These are phyloP conservation scores for Salvia rosmarinus DNA, from an alignment of 257 asterid species.

Conservation along the genomic window DNA sequence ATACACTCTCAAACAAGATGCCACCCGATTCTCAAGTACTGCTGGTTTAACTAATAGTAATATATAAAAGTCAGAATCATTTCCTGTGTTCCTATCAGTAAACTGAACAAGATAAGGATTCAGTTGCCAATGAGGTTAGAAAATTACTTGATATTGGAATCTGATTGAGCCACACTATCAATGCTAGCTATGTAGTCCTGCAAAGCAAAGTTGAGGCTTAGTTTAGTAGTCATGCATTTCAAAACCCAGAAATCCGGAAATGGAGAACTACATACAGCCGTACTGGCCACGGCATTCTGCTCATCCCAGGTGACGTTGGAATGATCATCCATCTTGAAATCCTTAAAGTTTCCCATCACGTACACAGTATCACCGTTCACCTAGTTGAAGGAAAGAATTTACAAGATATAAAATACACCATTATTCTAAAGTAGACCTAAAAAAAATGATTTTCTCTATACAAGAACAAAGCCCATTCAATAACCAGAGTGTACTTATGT, in stretches of 20 bases:
- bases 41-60: background rate
- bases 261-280: conserved; percentile 67
- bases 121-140: conserved; percentile 16
- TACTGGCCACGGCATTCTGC: conserved; percentile 67
- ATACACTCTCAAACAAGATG: background rate
- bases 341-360: conserved; percentile 83
- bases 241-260: conserved; percentile 22
- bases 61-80: background rate
- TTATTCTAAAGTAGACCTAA: conserved; percentile 4
- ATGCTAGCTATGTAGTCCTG: conserved; percentile 81
- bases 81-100: background rate
- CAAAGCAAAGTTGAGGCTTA: conserved; percentile 29
- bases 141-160: conserved; percentile 68
- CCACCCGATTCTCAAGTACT: background rate
- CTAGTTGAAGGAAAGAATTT: conserved; percentile 41
- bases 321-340: conserved; percentile 75
- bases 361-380: conserved; percentile 87
- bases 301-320: conserved; percentile 72
- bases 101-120: conserved; percentile 29
- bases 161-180: conserved; percentile 46
- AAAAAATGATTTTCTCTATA: conserved; percentile 14
- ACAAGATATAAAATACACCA: background rate
- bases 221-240: conserved; percentile 14
- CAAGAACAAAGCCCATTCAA: background rate
- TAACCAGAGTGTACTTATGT: background rate